Conservation (phyloP, 805 yeast species). For the Starmerella ratchasimensis region DNA sequence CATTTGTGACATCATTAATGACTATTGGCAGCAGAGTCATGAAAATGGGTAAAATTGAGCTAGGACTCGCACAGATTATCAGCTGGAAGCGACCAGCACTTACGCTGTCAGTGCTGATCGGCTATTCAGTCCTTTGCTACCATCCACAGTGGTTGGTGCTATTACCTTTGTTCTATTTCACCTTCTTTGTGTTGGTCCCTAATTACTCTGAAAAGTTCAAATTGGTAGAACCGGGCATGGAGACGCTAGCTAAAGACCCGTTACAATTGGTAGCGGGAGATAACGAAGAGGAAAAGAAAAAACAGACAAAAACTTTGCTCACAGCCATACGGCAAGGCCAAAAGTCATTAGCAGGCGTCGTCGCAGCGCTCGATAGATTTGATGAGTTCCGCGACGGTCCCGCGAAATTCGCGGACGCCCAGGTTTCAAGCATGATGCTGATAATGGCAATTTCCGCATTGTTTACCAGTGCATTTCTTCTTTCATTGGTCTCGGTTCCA, state of each 20-base stretch:
- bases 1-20: constrained; percentile 12
- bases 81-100: constrained; percentile 67
- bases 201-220: constrained; percentile 36
- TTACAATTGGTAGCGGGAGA: neutral
- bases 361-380: constrained; percentile 36
- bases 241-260: neutral
- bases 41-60: constrained; percentile 43
- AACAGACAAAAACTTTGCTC: constrained; percentile 16
- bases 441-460: constrained; percentile 30
- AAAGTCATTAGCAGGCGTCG: constrained; percentile 42
- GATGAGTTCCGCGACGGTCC: constrained; percentile 47
- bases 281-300: constrained; percentile 12
- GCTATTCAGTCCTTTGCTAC: constrained; percentile 53
- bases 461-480: constrained; percentile 23
- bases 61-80: constrained; percentile 42
- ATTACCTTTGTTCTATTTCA: constrained; percentile 44
- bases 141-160: constrained; percentile 57
- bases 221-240: constrained; percentile 2
- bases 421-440: constrained; percentile 47
- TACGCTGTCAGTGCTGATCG: constrained; percentile 45
- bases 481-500: constrained; percentile 41
- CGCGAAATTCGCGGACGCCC: constrained; percentile 60
- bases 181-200: constrained; percentile 52
- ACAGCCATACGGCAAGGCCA: constrained; percentile 33
- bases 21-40: constrained; percentile 12